These are phyloP conservation scores for Pseudogymnoascus sp. DNA, from an alignment of 2,329 filamentous ascomycete genomes.

Conservation along the genomic window DNA sequence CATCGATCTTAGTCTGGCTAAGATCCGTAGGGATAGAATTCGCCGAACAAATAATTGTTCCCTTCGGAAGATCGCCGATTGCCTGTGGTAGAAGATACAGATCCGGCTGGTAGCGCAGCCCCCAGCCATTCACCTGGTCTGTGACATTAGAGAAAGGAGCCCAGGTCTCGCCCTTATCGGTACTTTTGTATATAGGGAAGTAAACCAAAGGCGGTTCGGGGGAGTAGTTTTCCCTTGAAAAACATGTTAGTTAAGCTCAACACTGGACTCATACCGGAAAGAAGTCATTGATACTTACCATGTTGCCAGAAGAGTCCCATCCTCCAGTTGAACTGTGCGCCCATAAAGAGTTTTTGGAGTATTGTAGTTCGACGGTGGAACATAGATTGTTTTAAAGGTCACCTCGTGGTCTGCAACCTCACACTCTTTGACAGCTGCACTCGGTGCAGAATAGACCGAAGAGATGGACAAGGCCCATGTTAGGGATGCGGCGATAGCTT, in stretches of 20 bases:
- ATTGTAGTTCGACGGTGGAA: conserved; percentile 12
- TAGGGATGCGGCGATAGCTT: background rate
- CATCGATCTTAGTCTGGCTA: conserved; percentile 55
- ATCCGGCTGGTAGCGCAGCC: conserved; percentile 59
- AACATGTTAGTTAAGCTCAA: background rate
- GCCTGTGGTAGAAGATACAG: conserved; percentile 53
- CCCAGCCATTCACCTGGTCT: conserved; percentile 54
- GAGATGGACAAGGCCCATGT: conserved; percentile 1
- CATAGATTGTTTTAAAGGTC: conserved; percentile 11
- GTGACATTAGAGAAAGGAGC: conserved; percentile 50
- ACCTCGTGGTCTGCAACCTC: conserved; percentile 1
- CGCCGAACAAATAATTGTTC: conserved; percentile 51
- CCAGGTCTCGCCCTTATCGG: conserved; percentile 50
- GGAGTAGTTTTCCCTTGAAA: conserved; percentile 12
- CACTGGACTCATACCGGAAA: background rate
- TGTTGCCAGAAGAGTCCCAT: conserved; percentile 37
- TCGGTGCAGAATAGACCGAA: conserved; percentile 1
- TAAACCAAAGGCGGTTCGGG: conserved; percentile 8
- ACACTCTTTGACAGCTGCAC: background rate
- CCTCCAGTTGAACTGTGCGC: conserved; percentile 19
- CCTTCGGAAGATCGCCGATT: conserved; percentile 49
- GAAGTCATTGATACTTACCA: conserved; percentile 31
- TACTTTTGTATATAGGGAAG: conserved; percentile 45
- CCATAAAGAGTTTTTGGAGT: conserved; percentile 18
- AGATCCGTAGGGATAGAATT: conserved; percentile 38